Base-by-base conservation (phyloP, 2,329 filamentous ascomycete species). In the Hymenoscyphus albidus region DNA sequence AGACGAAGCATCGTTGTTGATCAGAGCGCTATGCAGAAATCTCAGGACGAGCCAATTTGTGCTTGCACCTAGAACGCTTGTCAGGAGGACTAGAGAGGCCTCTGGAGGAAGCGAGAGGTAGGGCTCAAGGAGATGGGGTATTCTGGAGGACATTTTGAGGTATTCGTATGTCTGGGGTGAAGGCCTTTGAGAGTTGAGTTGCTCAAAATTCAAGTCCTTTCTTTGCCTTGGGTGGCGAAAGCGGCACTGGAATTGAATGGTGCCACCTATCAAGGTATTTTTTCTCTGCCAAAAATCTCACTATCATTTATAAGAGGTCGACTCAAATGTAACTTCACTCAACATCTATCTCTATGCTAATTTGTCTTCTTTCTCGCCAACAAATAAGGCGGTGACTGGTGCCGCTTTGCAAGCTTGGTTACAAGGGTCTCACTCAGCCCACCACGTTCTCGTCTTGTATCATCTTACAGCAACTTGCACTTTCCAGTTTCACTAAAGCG, bases 1-100 rank as follows among this genome's bases (percentile, higher is more conserved):
- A 40, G 72, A 71, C 68, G 73, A 72, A 2, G 69, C 73, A 71
- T 78, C 73, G 38, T 74, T 65, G 42, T 54, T 63, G 56, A 62
- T 22, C 59, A 70, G 59, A 60, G 58, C 18, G 65, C 64, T 64
- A 67, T 68, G 80, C 2, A 88, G 74, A 71, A 83, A 83, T 44
- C 86, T 81, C 58, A 87, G 76, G 27, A 87, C 76, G 38, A 90
- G 83, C 87, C 88, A 90, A 76, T 88, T 89, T 1, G 86, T 80
- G 66, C 80, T 84, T 18, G 86, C 85, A 58, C 85, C 85, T 13
- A 89, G 80, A 38, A 92, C 87, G 67, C 84, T 85, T 16, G 89
- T 92, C 62, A 93, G 77, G 13, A 93, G 81, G 22, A 86, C 79
- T 48, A 92, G 82, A 42, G 86, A 85, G 16, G 82, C 78, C 69